Conservation (phyloP, 768 basidiomycete species). For the Pleurotus eryngii region DNA sequence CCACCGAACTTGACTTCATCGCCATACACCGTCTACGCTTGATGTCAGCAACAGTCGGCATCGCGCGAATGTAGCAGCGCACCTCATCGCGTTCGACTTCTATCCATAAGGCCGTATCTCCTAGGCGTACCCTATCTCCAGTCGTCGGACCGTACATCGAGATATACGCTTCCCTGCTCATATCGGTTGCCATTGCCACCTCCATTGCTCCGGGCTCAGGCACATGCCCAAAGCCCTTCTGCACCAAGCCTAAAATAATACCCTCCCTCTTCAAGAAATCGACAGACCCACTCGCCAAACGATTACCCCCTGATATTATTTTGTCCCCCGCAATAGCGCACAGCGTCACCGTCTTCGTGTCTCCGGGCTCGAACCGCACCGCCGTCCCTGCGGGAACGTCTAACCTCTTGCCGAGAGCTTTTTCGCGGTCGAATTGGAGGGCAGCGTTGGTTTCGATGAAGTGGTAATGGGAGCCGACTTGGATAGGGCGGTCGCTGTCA, state of each 20-base stretch:
- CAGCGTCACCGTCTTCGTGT: constrained; percentile 78
- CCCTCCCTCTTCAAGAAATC: constrained; percentile 41
- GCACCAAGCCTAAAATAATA: constrained; percentile 45
- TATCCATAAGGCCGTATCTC: constrained; percentile 88
- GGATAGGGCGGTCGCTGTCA: constrained; percentile 89
- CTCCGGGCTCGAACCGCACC: constrained; percentile 94
- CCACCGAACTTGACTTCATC: constrained; percentile 99
- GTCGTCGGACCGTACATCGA: constrained; percentile 95
- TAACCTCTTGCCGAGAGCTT: constrained; percentile 80
- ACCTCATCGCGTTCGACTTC: constrained; percentile 87
- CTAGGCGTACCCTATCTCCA: constrained; percentile 85
- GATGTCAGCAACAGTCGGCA: not conserved
- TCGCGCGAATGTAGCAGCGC: constrained; percentile 8
- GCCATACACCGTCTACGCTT: constrained; percentile 74
- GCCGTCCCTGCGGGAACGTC: constrained; percentile 96
- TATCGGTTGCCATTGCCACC: constrained; percentile 47
- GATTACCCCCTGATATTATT: constrained; percentile 77
- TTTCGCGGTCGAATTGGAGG: constrained; percentile 77
- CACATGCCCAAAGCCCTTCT: constrained; percentile 67
- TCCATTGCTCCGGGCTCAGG: constrained; percentile 61
- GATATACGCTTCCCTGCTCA: constrained; percentile 74
- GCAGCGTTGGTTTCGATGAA: constrained; percentile 87
- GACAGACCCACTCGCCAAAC: constrained; percentile 56
- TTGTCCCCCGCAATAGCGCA: constrained; percentile 73
- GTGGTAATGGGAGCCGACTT: constrained; percentile 94